These are phyloP conservation scores for Carex parvula DNA, from an alignment of 176 grass and related monocot genomes.

Conservation along the genomic window DNA sequence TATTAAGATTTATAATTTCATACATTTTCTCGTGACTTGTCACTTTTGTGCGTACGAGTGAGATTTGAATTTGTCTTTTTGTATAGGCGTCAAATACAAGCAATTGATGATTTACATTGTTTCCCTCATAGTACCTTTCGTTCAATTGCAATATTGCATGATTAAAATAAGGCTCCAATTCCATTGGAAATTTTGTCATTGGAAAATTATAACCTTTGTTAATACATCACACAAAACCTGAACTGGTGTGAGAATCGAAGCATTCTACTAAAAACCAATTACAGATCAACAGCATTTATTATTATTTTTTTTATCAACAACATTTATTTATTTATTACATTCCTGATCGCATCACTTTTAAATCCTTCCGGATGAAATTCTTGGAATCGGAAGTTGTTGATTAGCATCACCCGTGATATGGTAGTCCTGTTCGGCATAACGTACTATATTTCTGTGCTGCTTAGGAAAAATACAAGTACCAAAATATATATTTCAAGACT, in stretches of 20 bases:
- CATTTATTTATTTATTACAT: background rate
- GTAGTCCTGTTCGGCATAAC: background rate
- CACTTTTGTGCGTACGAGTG: no score
- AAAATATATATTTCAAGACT: background rate
- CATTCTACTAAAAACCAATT: background rate
- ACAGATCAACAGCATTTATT: background rate
- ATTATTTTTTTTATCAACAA: background rate
- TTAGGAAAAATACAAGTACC: background rate
- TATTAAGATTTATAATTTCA: background rate
- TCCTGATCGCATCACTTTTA: background rate
- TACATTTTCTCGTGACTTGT: background rate
- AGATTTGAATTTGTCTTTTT: background rate
- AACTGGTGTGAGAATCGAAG: background rate
- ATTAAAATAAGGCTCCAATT: background rate
- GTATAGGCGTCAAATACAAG: background rate
- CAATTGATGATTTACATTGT: background rate
- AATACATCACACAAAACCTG: background rate
- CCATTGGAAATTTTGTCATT: background rate
- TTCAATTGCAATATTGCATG: background rate
- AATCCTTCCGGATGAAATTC: background rate
- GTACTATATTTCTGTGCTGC: background rate
- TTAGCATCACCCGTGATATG: background rate
- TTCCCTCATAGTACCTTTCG: background rate
- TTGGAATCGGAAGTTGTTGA: background rate
- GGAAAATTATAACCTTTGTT: background rate